These are phyloP conservation scores for Exophiala dermatitidis DNA, from an alignment of 2,329 filamentous ascomycete species.

Conservation along the genomic window DNA sequence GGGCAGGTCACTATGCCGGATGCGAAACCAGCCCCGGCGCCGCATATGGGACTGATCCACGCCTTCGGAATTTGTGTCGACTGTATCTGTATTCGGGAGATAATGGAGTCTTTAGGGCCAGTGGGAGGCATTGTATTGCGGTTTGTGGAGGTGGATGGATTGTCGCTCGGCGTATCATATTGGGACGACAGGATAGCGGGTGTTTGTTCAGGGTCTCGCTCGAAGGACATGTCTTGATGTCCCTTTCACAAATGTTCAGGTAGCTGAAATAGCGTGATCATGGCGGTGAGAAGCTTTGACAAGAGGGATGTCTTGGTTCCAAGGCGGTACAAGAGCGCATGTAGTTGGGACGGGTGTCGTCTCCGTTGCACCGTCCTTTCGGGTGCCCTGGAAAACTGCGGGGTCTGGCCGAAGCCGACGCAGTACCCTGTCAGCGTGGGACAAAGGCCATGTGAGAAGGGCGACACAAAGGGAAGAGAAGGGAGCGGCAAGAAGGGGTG, in stretches of 20 bases:
- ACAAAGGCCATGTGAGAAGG: conserved; percentile 12
- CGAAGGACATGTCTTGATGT: conserved; percentile 24
- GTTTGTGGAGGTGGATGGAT: conserved; percentile 19
- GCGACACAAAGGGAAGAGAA: neutral
- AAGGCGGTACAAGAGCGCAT: neutral
- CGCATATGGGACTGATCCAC: conserved; percentile 72
- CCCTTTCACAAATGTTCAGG: conserved; percentile 3
- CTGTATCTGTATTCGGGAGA: conserved; percentile 36
- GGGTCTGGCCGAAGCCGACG: conserved; percentile 23
- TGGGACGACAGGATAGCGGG: conserved; percentile 22
- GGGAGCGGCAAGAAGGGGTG: neutral
- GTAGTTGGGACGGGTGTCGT: neutral
- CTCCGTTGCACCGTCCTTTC: conserved; percentile 15
- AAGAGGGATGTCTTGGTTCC: neutral
- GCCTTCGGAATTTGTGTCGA: conserved; percentile 47
- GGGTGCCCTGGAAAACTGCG: conserved; percentile 19
- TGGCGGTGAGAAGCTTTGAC: conserved; percentile 3
- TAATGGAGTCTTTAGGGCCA: conserved; percentile 26
- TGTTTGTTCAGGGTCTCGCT: conserved; percentile 21
- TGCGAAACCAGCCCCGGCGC: conserved; percentile 81
- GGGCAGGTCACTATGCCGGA: conserved; percentile 94
- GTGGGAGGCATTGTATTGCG: conserved; percentile 28
- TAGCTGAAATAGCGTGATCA: conserved; percentile 19
- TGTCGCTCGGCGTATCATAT: conserved; percentile 28
- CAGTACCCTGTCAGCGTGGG: conserved; percentile 19